Evolutionary conservation across 495 filamentous ascomycete species (phyloP).

Genomic region (Xanthoparmelia taractica): DNA sequence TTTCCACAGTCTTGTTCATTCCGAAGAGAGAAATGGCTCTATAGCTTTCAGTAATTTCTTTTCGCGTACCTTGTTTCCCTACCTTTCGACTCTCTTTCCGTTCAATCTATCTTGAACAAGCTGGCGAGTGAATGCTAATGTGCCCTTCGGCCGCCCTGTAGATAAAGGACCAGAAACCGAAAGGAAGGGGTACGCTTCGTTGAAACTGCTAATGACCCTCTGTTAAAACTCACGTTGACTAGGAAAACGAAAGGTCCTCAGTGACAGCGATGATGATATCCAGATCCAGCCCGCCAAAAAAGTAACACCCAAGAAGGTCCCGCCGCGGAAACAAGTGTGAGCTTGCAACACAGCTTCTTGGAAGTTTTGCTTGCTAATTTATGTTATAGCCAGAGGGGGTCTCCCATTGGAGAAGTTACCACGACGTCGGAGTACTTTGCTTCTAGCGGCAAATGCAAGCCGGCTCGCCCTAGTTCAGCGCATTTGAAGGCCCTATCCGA

Average conservation of each 20-base stretch:
- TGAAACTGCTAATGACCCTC: no score
- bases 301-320: constrained; percentile 39
- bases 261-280: constrained; percentile 70
- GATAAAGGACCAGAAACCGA: constrained; percentile 20
- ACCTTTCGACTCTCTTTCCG: not conserved
- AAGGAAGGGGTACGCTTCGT: constrained; percentile 16
- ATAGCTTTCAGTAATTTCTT: not conserved
- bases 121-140: not conserved
- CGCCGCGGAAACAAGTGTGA: constrained; percentile 35
- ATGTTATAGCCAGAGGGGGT: constrained; percentile 37
- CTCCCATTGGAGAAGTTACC: constrained; percentile 45
- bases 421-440: constrained; percentile 56
- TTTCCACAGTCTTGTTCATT: not conserved
- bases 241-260: constrained; percentile 64
- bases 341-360: not conserved
- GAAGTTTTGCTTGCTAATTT: constrained; percentile 9
- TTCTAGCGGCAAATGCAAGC: constrained; percentile 46
- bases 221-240: constrained; percentile 5
- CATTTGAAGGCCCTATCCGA: constrained; percentile 27
- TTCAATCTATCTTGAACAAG: not conserved
- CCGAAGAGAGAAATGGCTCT: not conserved
- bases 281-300: constrained; percentile 30
- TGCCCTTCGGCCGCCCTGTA: not conserved
- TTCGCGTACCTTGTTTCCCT: not conserved
- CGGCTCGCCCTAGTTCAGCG: constrained; percentile 29